Evolutionary conservation across 2,329 filamentous ascomycete species (phyloP).

Genomic region (Blumeria hordei): DNA sequence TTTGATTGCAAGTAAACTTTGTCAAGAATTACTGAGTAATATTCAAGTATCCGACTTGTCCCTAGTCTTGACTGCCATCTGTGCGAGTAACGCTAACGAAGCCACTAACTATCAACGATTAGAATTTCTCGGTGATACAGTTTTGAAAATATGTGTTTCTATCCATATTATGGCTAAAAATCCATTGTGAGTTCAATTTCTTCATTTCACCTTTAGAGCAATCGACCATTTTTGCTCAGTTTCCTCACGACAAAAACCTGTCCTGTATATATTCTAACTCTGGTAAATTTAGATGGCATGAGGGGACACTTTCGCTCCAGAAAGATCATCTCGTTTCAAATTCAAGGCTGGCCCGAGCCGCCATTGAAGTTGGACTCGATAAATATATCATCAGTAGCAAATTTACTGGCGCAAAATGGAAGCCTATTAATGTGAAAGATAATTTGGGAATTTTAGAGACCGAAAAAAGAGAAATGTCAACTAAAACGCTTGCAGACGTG

Average conservation of each 20-base stretch:
- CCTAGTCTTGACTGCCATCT: constrained; percentile 45
- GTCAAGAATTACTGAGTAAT: constrained; percentile 25
- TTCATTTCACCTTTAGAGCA: not conserved
- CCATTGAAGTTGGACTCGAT: constrained; percentile 39
- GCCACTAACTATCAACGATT: constrained; percentile 53
- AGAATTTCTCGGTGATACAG: constrained; percentile 68
- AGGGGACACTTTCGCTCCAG: constrained; percentile 44
- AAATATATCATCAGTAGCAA: constrained; percentile 42
- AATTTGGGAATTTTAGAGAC: constrained; percentile 12
- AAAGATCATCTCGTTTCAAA: constrained; percentile 58
- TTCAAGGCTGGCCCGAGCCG: constrained; percentile 39
- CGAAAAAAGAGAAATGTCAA: constrained; percentile 25
- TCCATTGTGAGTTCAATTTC: constrained; percentile 16
- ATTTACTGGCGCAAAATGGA: constrained; percentile 53
- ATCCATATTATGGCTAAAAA: constrained; percentile 36
- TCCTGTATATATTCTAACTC: not conserved
- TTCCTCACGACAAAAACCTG: not conserved
- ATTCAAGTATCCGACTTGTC: constrained; percentile 28
- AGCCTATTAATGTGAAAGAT: constrained; percentile 31
- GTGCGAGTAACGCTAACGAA: constrained; percentile 33
- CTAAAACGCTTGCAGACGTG: constrained; percentile 68
- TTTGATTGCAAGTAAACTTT: constrained; percentile 37
- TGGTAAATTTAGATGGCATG: constrained; percentile 29
- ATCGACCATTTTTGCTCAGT: not conserved
- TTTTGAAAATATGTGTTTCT: constrained; percentile 52